Conservation (phyloP, 106 monocot species). For the Dactylorhiza incarnata region DNA sequence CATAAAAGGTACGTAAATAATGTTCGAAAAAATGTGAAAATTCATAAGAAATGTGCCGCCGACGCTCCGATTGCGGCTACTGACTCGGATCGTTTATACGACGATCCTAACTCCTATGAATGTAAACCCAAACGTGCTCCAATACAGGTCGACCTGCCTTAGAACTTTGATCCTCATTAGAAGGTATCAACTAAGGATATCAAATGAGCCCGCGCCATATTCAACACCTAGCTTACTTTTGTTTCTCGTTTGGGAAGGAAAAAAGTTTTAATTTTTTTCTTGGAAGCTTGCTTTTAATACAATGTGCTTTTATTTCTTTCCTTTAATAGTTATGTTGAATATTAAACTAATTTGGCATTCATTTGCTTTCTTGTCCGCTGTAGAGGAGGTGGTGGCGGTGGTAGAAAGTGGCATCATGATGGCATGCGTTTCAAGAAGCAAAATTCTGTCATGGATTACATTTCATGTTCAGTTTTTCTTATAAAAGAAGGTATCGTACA, state of each 20-base stretch:
- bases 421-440: slow-evolving; percentile 55
- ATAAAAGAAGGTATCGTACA: slow-evolving; percentile 55
- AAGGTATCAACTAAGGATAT: not conserved
- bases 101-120: no score
- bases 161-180: no score
- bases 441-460: slow-evolving; percentile 79
- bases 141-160: no score
- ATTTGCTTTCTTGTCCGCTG: not conserved
- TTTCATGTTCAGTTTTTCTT: slow-evolving; percentile 87
- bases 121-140: no score
- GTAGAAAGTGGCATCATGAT: slow-evolving; percentile 84
- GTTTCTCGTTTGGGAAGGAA: not conserved
- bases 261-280: not conserved
- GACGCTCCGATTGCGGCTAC: no score
- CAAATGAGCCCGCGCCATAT: not conserved
- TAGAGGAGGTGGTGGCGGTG: slow-evolving; percentile 82
- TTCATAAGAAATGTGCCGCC: no score
- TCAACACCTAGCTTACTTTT: not conserved
- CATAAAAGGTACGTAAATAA: no score
- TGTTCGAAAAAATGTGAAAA: no score
- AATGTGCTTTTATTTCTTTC: not conserved
- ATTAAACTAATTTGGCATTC: slow-evolving; percentile 1
- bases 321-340: not conserved
- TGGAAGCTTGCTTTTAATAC: not conserved
- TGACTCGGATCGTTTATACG: no score